Evolutionary conservation across 306 rosid species (phyloP).

Genomic region (Acmispon strigosus): DNA sequence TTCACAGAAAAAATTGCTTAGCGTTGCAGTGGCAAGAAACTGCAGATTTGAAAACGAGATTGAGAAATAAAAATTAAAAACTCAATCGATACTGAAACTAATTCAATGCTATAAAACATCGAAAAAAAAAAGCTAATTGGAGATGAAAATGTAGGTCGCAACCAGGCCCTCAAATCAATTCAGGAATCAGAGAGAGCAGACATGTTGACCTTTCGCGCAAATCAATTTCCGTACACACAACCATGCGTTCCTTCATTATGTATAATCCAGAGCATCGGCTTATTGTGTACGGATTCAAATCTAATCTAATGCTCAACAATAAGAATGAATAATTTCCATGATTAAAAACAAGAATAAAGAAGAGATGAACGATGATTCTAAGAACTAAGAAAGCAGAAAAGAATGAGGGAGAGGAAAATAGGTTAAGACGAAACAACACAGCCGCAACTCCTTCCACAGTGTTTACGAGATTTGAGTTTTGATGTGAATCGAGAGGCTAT

Average conservation of each 20-base stretch:
- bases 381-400: neutral
- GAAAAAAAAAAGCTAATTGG: neutral
- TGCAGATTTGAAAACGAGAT: too few species aligned
- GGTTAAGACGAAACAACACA: too few species aligned
- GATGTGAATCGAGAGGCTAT: neutral
- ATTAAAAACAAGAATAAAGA: too few species aligned
- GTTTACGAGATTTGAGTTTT: too few species aligned
- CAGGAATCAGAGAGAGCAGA: slow-evolving; percentile 71
- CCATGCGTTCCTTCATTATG: slow-evolving; percentile 80
- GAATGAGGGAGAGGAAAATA: neutral
- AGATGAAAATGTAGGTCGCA: slow-evolving; percentile 47
- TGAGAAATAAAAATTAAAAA: neutral
- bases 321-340: neutral
- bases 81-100: too few species aligned
- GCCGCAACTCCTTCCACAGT: neutral
- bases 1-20: too few species aligned
- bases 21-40: too few species aligned
- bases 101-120: too few species aligned
- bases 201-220: slow-evolving; percentile 53
- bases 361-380: fast-evolving
- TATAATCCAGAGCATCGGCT: slow-evolving; percentile 94
- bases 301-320: too few species aligned
- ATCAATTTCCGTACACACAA: slow-evolving; percentile 68
- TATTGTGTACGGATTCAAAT: slow-evolving; percentile 61
- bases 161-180: slow-evolving; percentile 95